phyloP scores from a whole-genome alignment of 2,329 filamentous ascomycete genomes.

The Chrysoporthe deuterocubensis region DNA sequence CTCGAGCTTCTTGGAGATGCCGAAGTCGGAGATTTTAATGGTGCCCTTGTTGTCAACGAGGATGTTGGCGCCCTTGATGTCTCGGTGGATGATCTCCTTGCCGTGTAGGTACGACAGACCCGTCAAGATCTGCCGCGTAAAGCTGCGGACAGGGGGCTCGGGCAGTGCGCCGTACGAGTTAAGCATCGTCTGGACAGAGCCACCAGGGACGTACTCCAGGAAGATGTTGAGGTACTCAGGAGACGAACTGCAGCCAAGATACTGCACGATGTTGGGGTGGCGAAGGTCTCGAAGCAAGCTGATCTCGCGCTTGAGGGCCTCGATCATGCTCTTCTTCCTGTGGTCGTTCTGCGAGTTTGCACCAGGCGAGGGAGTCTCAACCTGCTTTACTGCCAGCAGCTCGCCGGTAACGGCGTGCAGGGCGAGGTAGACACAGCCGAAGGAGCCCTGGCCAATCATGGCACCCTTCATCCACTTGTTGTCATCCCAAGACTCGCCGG shows the following conservation, averaged over 20 bases:
- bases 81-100: constrained; percentile 94
- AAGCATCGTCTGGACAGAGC: constrained; percentile 97
- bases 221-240: constrained; percentile 97
- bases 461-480: constrained; percentile 99
- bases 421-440: constrained; percentile 93
- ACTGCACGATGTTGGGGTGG: constrained; percentile 97
- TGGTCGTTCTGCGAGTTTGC: constrained; percentile 81
- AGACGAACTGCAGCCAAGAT: constrained; percentile 92
- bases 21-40: constrained; percentile 99
- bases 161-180: constrained; percentile 96
- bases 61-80: constrained; percentile 99
- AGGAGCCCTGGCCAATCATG: constrained; percentile 94
- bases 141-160: constrained; percentile 92
- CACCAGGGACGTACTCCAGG: constrained; percentile 96
- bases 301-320: constrained; percentile 95
- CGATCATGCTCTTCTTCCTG: constrained; percentile 97
- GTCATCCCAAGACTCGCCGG: constrained; percentile 92
- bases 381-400: constrained; percentile 97
- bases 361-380: constrained; percentile 82
- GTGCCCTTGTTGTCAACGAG: constrained; percentile 98
- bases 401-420: constrained; percentile 95
- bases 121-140: constrained; percentile 92
- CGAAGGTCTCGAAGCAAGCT: constrained; percentile 90
- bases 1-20: constrained; percentile 97
- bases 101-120: constrained; percentile 93